Evolutionary conservation across 148 eudicot species (phyloP), one percentile per base, ranked within the genome.

Genomic region (Cornus florida): DNA sequence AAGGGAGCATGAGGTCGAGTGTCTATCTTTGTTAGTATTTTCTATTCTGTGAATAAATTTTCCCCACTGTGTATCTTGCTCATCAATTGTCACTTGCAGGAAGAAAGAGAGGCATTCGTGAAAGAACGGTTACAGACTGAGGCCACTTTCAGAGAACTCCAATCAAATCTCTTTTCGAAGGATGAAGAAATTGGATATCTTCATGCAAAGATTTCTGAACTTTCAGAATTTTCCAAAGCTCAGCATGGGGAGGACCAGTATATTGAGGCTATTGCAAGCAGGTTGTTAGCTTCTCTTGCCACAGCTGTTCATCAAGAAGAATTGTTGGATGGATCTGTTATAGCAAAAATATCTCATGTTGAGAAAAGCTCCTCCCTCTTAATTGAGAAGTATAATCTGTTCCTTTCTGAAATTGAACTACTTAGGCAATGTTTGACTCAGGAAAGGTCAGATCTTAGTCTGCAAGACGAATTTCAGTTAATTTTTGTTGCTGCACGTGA

Each of bases 361-460:
- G 98, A 96, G 85, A 92, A 82, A 72, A 81, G 84, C 60, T 84
- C 86, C 80, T 87, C 77, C 74, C 39, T 86, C 62, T 86, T 93
- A 76, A 81, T 88, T 80, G 97, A 91, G 79, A 92, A 91, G 79
- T 90, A 93, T 74, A 92, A 90, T 70, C 72, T 86, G 87, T 90
- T 96, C 83, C 86, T 92, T 68, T 92, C 87, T 80, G 92, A 89
- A 86, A 84, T 86, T 67, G 90, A 91, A 79, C 87, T 88, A 74
- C 92, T 96, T 14, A 86, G 87, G 83, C 89, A 85, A 83, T 83
- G 87, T 78, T 73, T 96, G 83, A 73, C 82, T 4, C 90, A 96
- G 70, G 85, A 88, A n/a, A 85, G 87, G 82, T 86, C 89, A 71
- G 99, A 88, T 83, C 80, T 85, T 66, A 77, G 60, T 19, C 82